Conservation (phyloP, 2,329 filamentous ascomycete genomes). For the Ophiosphaerella korrae region DNA sequence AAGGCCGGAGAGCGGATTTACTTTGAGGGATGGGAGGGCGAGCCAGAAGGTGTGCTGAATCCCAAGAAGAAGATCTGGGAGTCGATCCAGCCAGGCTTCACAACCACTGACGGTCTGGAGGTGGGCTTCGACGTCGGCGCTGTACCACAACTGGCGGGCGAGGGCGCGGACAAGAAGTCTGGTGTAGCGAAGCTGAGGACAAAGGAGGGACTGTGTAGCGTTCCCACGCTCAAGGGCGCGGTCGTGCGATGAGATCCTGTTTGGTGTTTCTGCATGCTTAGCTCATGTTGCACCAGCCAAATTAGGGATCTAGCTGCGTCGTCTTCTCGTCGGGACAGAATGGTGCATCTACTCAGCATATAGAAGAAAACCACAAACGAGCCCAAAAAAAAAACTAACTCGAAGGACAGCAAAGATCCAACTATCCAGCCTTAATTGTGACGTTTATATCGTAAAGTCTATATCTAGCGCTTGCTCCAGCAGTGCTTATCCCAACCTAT, state of each 20-base stretch:
- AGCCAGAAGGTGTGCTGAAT: slow-evolving; percentile 92
- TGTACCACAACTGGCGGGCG: slow-evolving; percentile 77
- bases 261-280: background rate
- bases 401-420: background rate
- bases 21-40: slow-evolving; percentile 93
- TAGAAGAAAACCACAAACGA: background rate
- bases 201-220: slow-evolving; percentile 80
- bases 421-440: background rate
- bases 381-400: background rate
- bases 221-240: slow-evolving; percentile 79
- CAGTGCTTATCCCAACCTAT: background rate
- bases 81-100: slow-evolving; percentile 93
- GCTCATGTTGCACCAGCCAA: background rate
- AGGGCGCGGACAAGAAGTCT: slow-evolving; percentile 63
- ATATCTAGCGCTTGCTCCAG: background rate
- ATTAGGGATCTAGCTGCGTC: too few relatives aligned
- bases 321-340: background rate
- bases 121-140: slow-evolving; percentile 83
- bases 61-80: slow-evolving; percentile 99
- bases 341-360: background rate
- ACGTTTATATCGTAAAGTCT: slow-evolving; percentile 1
- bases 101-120: slow-evolving; percentile 78
- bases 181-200: slow-evolving; percentile 71
- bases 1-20: slow-evolving; percentile 85
- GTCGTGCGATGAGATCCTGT: slow-evolving; percentile 70